Percentiles rank a stretch among this genome's conserved stretches.
Conservation (phyloP, 148 eudicot species). For the Heliosperma pusillum region DNA sequence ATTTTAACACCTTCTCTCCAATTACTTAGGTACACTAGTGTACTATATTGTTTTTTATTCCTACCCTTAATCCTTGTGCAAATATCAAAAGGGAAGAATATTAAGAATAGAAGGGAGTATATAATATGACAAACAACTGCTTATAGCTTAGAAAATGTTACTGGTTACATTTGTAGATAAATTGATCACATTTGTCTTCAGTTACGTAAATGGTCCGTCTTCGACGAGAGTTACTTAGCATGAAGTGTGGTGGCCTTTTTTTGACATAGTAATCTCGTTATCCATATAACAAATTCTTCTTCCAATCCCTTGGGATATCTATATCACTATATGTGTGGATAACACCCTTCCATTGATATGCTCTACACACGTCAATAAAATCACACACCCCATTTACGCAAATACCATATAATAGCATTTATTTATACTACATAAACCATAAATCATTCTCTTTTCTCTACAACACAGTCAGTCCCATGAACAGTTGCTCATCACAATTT, state of each 20-base stretch:
- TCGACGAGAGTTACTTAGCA: too few relatives aligned
- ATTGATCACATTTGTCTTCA: too few relatives aligned
- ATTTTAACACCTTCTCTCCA: too few relatives aligned
- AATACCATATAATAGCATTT: background rate
- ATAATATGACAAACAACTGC: too few relatives aligned
- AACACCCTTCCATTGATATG: background rate
- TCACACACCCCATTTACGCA: background rate
- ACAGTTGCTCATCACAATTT: background rate
- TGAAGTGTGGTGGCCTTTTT: background rate
- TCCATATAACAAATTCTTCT: background rate
- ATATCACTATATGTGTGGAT: background rate
- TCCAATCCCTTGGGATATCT: conserved; percentile 2
- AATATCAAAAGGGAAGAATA: too few relatives aligned
- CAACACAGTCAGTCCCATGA: background rate
- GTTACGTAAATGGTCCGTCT: too few relatives aligned
- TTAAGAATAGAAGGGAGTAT: too few relatives aligned
- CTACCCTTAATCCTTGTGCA: too few relatives aligned
- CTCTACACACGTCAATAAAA: background rate
- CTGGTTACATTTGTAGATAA: too few relatives aligned
- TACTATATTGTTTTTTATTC: too few relatives aligned
- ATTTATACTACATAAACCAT: background rate
- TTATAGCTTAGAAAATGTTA: too few relatives aligned
- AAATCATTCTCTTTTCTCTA: background rate
- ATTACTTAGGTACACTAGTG: too few relatives aligned
- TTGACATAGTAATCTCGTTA: background rate